phyloP scores from a whole-genome alignment of 768 basidiomycete genomes.

The Mycena filopes region DNA sequence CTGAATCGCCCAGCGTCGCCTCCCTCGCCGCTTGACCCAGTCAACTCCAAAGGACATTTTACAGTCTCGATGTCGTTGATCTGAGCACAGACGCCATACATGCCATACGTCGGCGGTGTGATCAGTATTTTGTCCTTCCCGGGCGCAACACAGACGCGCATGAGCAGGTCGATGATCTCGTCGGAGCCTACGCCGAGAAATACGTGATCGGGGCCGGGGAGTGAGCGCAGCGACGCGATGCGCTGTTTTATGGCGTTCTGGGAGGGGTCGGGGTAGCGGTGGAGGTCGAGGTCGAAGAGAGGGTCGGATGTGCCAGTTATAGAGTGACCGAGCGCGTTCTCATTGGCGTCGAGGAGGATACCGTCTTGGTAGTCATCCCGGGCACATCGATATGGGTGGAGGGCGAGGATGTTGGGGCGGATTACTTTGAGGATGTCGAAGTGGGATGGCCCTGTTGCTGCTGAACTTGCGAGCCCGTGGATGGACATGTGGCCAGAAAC shows the following conservation, averaged over 20 bases:
- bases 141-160: slow-evolving; percentile 88
- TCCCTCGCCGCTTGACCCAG: slow-evolving; percentile 71
- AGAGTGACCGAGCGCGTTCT: slow-evolving; percentile 93
- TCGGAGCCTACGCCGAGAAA: slow-evolving; percentile 98
- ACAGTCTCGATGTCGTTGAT: slow-evolving; percentile 92
- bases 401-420: slow-evolving; percentile 91
- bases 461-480: slow-evolving; percentile 63
- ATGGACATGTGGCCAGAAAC: slow-evolving; percentile 61
- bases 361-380: slow-evolving; percentile 94
- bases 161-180: slow-evolving; percentile 94
- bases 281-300: slow-evolving; percentile 64
- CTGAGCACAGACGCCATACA: slow-evolving; percentile 95
- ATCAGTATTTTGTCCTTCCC: slow-evolving; percentile 84
- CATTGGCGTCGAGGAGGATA: slow-evolving; percentile 96
- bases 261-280: slow-evolving; percentile 95
- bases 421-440: slow-evolving; percentile 88
- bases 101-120: slow-evolving; percentile 97
- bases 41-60: slow-evolving; percentile 76
- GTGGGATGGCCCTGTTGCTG: slow-evolving; percentile 71
- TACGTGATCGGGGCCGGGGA: slow-evolving; percentile 73
- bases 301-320: slow-evolving; percentile 56
- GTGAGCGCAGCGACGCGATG: slow-evolving; percentile 76
- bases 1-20: slow-evolving; percentile 81
- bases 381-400: slow-evolving; percentile 95
- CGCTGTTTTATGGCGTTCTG: slow-evolving; percentile 81